These are phyloP conservation scores for Notholithocarpus densiflorus DNA, from an alignment of 306 rosid species.

Conservation along the genomic window DNA sequence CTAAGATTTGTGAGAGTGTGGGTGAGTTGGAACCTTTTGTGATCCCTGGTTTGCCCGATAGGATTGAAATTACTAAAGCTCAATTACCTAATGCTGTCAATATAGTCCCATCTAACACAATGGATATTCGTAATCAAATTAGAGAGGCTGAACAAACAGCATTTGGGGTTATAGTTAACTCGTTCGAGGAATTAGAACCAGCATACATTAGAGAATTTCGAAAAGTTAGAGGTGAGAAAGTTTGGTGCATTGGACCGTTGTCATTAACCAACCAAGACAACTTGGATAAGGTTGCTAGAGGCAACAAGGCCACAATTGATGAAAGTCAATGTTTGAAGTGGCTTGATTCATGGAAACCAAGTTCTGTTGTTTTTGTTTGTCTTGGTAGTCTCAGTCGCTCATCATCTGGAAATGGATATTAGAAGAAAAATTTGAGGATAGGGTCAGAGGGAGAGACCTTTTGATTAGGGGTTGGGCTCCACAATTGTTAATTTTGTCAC, in stretches of 20 bases:
- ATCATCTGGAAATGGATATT: constrained; percentile 28
- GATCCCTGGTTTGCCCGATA: constrained; percentile 42
- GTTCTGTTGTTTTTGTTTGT: constrained; percentile 32
- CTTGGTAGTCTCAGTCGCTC: constrained; percentile 19
- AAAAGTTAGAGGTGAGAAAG: constrained; percentile 5
- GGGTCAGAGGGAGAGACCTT: constrained; percentile 43
- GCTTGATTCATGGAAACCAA: constrained; percentile 18
- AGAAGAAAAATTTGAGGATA: constrained; percentile 42
- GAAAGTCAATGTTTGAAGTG: constrained; percentile 13
- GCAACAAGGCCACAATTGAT: constrained; percentile 16
- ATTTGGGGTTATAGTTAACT: constrained; percentile 46
- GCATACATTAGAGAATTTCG: constrained; percentile 26
- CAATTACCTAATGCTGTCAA: constrained; percentile 15
- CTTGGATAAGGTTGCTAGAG: not conserved
- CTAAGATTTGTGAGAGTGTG: constrained; percentile 27
- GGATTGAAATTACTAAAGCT: constrained; percentile 36
- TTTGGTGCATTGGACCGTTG: constrained; percentile 51
- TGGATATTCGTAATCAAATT: not conserved
- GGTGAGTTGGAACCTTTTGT: constrained; percentile 36
- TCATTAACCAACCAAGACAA: too few relatives aligned
- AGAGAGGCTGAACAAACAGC: constrained; percentile 37
- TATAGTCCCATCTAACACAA: too few relatives aligned
- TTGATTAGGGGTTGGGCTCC: constrained; percentile 77
- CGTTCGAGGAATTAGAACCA: constrained; percentile 57
- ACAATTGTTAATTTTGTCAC: constrained; percentile 53